Conservation (phyloP, 768 basidiomycete species). For the Naganishia vaughanmartiniae region DNA sequence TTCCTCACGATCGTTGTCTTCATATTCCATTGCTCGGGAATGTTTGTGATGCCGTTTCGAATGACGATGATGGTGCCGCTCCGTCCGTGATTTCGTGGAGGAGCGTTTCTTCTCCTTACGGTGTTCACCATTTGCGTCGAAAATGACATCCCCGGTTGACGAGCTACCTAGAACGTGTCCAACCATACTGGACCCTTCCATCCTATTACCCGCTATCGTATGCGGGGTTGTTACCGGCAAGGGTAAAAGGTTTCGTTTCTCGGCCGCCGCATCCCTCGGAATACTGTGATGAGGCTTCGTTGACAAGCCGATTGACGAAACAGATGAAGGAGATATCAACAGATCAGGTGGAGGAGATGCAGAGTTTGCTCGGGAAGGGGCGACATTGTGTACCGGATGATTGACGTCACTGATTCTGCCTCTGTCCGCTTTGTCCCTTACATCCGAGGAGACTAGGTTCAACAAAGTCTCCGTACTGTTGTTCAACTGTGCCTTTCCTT, state of each 20-base stretch:
- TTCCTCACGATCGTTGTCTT: constrained; percentile 6
- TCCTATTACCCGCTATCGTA: neutral
- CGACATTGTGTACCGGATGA: neutral
- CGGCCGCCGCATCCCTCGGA: neutral
- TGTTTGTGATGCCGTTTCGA: neutral
- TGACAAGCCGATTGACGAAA: constrained; percentile 12
- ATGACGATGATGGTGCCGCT: constrained; percentile 5
- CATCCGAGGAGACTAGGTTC: neutral
- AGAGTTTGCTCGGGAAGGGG: constrained; percentile 12
- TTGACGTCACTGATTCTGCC: neutral
- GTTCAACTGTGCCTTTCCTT: neutral
- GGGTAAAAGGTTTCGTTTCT: constrained; percentile 25
- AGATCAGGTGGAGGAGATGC: constrained; percentile 31
- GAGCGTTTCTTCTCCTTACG: neutral
- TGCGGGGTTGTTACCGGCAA: constrained; percentile 20
- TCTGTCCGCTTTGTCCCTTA: neutral
- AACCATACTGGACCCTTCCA: neutral
- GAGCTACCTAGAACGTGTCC: neutral
- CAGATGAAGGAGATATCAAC: constrained; percentile 23
- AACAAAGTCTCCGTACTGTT: neutral
- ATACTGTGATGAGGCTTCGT: neutral
- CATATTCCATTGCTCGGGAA: neutral
- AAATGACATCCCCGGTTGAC: neutral
- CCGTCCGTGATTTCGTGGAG: neutral
- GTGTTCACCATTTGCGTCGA: constrained; percentile 5